Conservation (phyloP, 768 basidiomycete genomes). For the Gautieria morchelliformis region DNA sequence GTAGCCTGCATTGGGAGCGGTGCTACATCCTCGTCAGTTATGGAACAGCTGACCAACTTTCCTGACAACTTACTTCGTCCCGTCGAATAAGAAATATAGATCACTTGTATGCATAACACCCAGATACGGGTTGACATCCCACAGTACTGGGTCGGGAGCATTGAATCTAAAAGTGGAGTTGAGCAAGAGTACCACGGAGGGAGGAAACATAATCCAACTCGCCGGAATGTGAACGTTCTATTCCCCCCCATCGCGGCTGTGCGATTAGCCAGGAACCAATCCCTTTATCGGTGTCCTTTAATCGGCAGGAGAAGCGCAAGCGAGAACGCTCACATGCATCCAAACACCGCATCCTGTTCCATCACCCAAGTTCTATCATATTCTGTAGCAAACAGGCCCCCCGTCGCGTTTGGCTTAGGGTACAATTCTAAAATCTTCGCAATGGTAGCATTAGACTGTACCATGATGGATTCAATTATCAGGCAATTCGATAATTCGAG, state of each 20-base stretch:
- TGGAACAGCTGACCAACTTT: not conserved
- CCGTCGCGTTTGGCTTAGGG: conserved; percentile 24
- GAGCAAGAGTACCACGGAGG: not conserved
- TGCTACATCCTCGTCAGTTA: not conserved
- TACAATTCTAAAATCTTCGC: conserved; percentile 28
- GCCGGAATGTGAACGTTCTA: conserved; percentile 30
- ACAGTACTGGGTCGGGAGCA: conserved; percentile 32
- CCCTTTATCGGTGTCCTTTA: conserved; percentile 18
- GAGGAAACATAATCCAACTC: not conserved
- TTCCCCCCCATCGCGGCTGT: conserved; percentile 20
- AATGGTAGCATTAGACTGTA: conserved; percentile 29
- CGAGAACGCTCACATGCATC: conserved; percentile 29
- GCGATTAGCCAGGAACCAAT: conserved; percentile 29
- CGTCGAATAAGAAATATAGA: conserved; percentile 34
- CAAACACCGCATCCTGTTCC: conserved; percentile 33
- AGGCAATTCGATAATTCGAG: conserved; percentile 11
- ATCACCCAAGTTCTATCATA: conserved; percentile 33
- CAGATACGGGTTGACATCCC: conserved; percentile 24
- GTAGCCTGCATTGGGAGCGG: conserved; percentile 23
- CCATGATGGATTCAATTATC: no score
- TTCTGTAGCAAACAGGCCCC: conserved; percentile 29
- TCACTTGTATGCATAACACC: conserved; percentile 37
- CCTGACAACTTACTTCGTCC: conserved; percentile 13
- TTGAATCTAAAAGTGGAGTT: conserved; percentile 26
- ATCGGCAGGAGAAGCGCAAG: no score